Conservation (phyloP, 2,329 filamentous ascomycete species). For the Herpotrichia juniperi region DNA sequence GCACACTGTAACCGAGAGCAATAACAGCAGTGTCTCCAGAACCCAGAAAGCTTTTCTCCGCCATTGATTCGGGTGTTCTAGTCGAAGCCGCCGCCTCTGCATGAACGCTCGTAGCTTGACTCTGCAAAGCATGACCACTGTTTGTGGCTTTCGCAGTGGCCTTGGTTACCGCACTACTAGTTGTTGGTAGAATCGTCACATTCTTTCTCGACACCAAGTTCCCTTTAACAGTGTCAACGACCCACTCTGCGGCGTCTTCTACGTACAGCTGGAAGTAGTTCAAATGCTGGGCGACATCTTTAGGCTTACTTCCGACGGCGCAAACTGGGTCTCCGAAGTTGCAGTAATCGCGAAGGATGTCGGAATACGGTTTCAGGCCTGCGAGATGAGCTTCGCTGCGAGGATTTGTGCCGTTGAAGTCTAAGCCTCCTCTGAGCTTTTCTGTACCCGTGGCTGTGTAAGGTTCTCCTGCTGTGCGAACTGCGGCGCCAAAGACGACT, state of each 20-base stretch:
- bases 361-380: conserved; percentile 33
- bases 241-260: conserved; percentile 13
- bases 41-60: no score
- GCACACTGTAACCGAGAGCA: no score
- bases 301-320: conserved; percentile 58
- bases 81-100: no score
- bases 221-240: conserved; percentile 9
- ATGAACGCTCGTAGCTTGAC: no score
- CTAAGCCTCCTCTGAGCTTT: conserved; percentile 6
- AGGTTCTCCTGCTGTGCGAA: conserved; percentile 7
- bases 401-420: conserved; percentile 11
- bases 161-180: no score
- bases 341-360: conserved; percentile 65
- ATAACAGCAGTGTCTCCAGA: no score
- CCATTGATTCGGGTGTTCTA: no score
- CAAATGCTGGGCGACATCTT: conserved; percentile 61
- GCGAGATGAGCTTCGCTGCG: conserved; percentile 4
- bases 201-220: no score
- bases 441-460: conserved; percentile 2
- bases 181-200: no score
- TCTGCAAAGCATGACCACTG: no score
- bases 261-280: conserved; percentile 55
- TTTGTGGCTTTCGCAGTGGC: no score
- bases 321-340: conserved; percentile 66
- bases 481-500: conserved; percentile 12